phyloP scores from a whole-genome alignment of 306 rosid species.

The Cercis canadensis region DNA sequence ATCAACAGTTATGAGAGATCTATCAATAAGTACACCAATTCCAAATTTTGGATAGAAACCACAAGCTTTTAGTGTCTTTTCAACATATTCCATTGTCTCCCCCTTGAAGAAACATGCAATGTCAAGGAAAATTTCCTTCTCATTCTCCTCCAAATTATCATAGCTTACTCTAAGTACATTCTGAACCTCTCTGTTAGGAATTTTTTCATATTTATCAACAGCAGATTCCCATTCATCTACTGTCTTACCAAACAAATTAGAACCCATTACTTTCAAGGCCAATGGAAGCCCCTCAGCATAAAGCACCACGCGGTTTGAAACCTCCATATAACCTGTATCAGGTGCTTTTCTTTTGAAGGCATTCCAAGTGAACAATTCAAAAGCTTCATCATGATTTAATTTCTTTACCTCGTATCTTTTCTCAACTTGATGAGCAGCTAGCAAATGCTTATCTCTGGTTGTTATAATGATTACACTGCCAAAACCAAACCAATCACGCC shows the following conservation, averaged over 20 bases:
- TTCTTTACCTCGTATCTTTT: slow-evolving; percentile 36
- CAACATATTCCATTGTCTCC: slow-evolving; percentile 13
- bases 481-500: slow-evolving; percentile 48
- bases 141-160: slow-evolving; percentile 25
- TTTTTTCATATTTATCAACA: slow-evolving; percentile 30
- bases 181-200: slow-evolving; percentile 43
- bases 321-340: slow-evolving; percentile 28
- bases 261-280: slow-evolving; percentile 48
- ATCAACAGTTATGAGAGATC: slow-evolving; percentile 41
- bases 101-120: slow-evolving; percentile 57
- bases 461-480: slow-evolving; percentile 51
- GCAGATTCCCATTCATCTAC: slow-evolving; percentile 40
- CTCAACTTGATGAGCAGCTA: slow-evolving; percentile 38
- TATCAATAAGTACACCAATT: slow-evolving; percentile 42
- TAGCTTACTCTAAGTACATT: slow-evolving; percentile 38
- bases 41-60: slow-evolving; percentile 40
- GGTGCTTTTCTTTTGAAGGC: slow-evolving; percentile 46
- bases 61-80: slow-evolving; percentile 37
- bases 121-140: slow-evolving; percentile 41
- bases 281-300: slow-evolving; percentile 50
- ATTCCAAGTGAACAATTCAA: slow-evolving; percentile 42
- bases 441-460: slow-evolving; percentile 45
- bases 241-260: slow-evolving; percentile 32
- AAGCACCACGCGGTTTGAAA: slow-evolving; percentile 37
- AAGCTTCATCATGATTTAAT: slow-evolving; percentile 30